Base-by-base conservation (phyloP, 2,329 filamentous ascomycete species). In the Cercospora janseana region DNA sequence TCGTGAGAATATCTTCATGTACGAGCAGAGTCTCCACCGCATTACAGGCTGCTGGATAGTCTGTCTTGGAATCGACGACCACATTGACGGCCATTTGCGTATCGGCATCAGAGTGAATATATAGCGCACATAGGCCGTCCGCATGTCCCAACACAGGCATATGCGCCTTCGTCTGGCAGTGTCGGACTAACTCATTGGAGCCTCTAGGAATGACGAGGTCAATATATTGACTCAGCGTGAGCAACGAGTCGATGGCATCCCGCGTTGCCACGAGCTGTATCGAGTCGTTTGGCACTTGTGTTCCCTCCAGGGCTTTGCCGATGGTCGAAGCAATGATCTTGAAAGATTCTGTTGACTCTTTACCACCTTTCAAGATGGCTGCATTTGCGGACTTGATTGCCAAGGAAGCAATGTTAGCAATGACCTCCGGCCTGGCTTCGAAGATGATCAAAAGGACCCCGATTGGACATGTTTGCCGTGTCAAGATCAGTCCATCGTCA, bases 381-480 rank as follows among this genome's bases (percentile, higher is more conserved):
- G 93, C 87, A 70, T 98, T 98, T 63, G 90, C 93, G 9, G 92
- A 97, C 70, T 98, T 98, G 71, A 98, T 88, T 28, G 93, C 91
- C 18, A 98, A 78, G 3, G 91, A 88, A 56, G 93, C 90, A 65
- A 98, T 97, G 70, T 98, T 98, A 66, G 92, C 93, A 66, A 98
- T 96, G 58, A 98, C 93, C 72, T 98, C 93, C 5, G 93, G 93
- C 6, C 93, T 86, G 27, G 93, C 93, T 73, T 98, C 93, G 66
- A 98, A 98, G 66, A 98, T 97, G 72, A 98, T 93, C 60, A 98
- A 80, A 32, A 98, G 81, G n/a, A 97, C 91, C 52, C 93, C 93
- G 61, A 98, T 97, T 4, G 93, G 93, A 67, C 89, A 95, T 31
- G 88, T 90, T 38, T 95, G 87, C 56, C 91, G 84, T 67, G 95